Evolutionary conservation across 176 grass and related monocot species (phyloP).

Genomic region (Zizania latifolia): DNA sequence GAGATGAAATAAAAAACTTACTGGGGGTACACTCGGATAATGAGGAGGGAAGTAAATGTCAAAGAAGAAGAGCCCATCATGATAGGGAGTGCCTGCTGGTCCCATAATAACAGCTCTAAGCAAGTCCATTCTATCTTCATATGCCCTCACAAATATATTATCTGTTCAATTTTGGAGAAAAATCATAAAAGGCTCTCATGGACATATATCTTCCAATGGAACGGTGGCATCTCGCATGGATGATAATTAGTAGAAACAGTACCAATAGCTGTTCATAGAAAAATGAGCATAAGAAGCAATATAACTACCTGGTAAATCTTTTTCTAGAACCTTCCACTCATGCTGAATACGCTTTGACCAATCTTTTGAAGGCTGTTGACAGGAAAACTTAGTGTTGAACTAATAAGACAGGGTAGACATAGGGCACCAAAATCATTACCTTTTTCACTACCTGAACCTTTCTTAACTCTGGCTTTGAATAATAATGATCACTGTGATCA

Average conservation of each 20-base stretch:
- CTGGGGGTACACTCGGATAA: slow-evolving; percentile 71
- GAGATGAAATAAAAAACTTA: slow-evolving; percentile 33
- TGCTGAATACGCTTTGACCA: slow-evolving; percentile 73
- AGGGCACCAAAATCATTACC: slow-evolving; percentile 25
- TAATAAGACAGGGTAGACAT: neutral
- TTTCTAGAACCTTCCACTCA: slow-evolving; percentile 80
- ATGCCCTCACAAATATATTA: slow-evolving; percentile 73
- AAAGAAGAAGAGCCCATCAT: slow-evolving; percentile 90
- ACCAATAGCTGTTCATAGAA: neutral
- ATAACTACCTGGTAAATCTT: slow-evolving; percentile 71
- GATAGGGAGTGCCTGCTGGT: slow-evolving; percentile 84
- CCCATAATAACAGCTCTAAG: slow-evolving; percentile 80
- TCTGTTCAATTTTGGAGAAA: slow-evolving; percentile 45
- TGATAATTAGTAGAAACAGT: neutral
- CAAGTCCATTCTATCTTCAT: slow-evolving; percentile 92
- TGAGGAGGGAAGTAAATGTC: slow-evolving; percentile 79
- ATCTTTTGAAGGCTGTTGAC: slow-evolving; percentile 63
- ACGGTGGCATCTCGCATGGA: neutral
- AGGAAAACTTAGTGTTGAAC: slow-evolving; percentile 10
- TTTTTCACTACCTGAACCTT: slow-evolving; percentile 33
- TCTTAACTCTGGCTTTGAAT: slow-evolving; percentile 35
- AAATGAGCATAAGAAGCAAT: neutral
- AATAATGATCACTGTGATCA: slow-evolving; percentile 67
- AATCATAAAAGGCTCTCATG: slow-evolving; percentile 7
- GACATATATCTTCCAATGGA: neutral